Conservation (phyloP, 2,329 filamentous ascomycete species). For the Trichoderma pleuroti region DNA sequence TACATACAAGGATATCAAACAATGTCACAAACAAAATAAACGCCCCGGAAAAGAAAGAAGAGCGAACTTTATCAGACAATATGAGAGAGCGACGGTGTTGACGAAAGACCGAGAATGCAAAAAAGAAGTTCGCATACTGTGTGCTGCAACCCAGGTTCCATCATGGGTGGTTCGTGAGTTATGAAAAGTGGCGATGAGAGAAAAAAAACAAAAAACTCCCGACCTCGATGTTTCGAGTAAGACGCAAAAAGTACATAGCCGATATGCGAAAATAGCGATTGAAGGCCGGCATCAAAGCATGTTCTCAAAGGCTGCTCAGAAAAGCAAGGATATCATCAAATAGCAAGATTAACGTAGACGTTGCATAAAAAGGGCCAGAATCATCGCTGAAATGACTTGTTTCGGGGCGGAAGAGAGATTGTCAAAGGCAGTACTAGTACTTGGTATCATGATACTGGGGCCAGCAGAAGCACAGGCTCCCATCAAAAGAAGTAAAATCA, state of each 20-base stretch:
- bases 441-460: background rate
- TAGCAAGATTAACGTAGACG: background rate
- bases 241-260: background rate
- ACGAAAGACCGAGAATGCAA: background rate
- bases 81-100: background rate
- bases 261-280: background rate
- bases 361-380: background rate
- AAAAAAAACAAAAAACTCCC: background rate
- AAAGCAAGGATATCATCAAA: conserved; percentile 5
- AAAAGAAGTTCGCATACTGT: background rate
- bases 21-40: background rate
- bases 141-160: background rate
- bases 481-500: background rate
- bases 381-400: background rate
- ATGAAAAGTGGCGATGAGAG: background rate
- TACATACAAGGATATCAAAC: background rate
- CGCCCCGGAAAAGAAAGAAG: background rate
- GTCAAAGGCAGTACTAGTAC: background rate
- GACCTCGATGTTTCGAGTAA: background rate
- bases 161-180: background rate
- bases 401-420: background rate
- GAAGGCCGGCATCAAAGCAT: background rate
- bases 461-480: background rate
- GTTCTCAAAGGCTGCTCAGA: background rate
- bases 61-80: background rate